phyloP scores from a whole-genome alignment of 176 grass and related monocot species.

The Oropetium thomaeum region DNA sequence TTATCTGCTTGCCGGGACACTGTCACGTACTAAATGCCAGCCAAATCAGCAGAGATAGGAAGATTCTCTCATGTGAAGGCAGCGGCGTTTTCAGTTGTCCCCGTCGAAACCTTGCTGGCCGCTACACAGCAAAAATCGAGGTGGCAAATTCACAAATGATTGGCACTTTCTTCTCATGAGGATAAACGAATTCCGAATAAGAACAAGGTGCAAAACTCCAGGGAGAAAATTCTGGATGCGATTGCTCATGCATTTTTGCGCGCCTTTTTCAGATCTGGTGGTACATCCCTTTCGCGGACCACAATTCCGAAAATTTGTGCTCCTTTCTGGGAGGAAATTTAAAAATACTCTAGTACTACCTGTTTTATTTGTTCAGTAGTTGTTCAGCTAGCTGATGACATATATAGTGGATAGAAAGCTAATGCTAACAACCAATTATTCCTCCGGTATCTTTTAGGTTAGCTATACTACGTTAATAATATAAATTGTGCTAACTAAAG shows the following conservation, averaged over 20 bases:
- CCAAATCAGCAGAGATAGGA: conserved; percentile 31
- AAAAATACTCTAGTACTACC: neutral
- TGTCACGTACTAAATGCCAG: conserved; percentile 9
- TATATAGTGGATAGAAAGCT: neutral
- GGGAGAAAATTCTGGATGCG: neutral
- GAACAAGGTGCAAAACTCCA: conserved; percentile 28
- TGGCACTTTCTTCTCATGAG: neutral
- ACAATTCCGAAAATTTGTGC: neutral
- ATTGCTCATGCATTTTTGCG: conserved; percentile 4
- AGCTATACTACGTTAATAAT: neutral
- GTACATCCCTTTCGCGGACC: conserved; percentile 22
- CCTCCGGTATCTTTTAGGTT: neutral
- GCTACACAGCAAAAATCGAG: conserved; percentile 27
- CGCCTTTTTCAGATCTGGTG: conserved; percentile 6
- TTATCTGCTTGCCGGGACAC: conserved; percentile 12
- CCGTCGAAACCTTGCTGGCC: neutral
- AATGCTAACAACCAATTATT: neutral
- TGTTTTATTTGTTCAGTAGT: conserved; percentile 21
- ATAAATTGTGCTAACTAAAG: neutral
- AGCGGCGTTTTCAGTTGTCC: conserved; percentile 19
- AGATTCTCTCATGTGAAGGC: conserved; percentile 16
- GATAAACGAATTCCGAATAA: conserved; percentile 4
- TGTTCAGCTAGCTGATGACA: neutral
- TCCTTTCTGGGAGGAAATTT: neutral
- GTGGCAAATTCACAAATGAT: conserved; percentile 35